Base-by-base conservation (phyloP, 306 rosid species). In the Casuarina glauca region DNA sequence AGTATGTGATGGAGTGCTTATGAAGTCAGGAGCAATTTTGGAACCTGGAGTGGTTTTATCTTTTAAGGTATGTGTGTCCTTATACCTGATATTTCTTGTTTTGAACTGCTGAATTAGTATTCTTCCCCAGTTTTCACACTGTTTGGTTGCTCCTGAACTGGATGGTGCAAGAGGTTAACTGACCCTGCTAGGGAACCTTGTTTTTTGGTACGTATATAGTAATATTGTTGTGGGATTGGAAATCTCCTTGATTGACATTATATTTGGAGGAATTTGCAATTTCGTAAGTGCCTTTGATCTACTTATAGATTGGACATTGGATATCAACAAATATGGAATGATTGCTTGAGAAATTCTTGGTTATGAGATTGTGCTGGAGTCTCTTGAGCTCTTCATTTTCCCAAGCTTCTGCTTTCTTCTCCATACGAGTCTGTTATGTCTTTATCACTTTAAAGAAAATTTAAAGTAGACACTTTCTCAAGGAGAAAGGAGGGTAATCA, bases 31-130 rank as follows among this genome's bases (percentile, higher is more conserved):
- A 82, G 90, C 97, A 78, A 82, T 85, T 73, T 77, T 93, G 84
- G 91, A 90, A 88, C 97, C 99, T 51, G 99, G 99, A 70, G 93
- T 84, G 73, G 81, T 91, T 70, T 84, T 96, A 89, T 96, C 97
- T 69, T 93, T 96, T 84, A 96, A 91, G 97, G 99, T 96, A 78
- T 36, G 83, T 74, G 72, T 74, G 60, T 46, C n/a, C 75, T 26
- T 64, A 45, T 15, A 60, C 45, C 42, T 35, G 70, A 54, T 55
- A 41, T 69, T 38, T 60, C 69, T 17, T 16, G 49, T 72, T 63
- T 86, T 51, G 41, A 75, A 58, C 58, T 42, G 72, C 36, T 42
- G 51, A 48, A 35, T 66, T 80, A 68, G 63, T 62, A 35, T 83
- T 67, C 54, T 48, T 69, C 48, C 36, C 20, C 13, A 49, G 53